Percentiles rank a stretch among this genome's conserved stretches.
Evolutionary conservation across 2,329 filamentous ascomycete species (phyloP).

Genomic region (Elsinoe ampelina): DNA sequence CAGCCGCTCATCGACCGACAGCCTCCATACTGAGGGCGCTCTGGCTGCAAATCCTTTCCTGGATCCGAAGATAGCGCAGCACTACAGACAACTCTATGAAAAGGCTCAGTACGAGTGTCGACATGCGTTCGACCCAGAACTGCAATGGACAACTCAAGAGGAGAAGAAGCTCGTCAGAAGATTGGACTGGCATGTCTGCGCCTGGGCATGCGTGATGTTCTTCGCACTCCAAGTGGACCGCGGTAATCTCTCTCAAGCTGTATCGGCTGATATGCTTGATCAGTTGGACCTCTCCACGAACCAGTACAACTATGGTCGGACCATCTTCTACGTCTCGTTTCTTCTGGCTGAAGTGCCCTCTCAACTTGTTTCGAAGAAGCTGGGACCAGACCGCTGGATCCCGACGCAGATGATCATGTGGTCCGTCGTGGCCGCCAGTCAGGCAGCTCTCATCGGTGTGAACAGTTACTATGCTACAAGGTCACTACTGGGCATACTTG

Average conservation of each 20-base stretch:
- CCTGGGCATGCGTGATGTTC: conserved; percentile 20
- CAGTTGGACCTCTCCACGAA: conserved; percentile 38
- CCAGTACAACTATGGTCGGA: conserved; percentile 33
- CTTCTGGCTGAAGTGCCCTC: conserved; percentile 28
- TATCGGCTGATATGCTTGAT: conserved; percentile 55
- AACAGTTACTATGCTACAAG: conserved; percentile 36
- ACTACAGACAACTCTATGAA: conserved; percentile 45
- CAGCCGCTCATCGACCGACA: neutral
- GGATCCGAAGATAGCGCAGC: conserved; percentile 43
- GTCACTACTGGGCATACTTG: conserved; percentile 36
- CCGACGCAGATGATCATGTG: conserved; percentile 13
- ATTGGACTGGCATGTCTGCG: conserved; percentile 17
- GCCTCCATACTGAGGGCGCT: neutral
- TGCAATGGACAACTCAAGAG: conserved; percentile 22
- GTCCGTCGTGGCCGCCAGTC: conserved; percentile 19
- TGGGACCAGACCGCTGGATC: conserved; percentile 20
- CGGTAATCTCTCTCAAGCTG: conserved; percentile 52
- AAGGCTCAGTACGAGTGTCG: conserved; percentile 33
- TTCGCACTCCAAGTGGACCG: conserved; percentile 28
- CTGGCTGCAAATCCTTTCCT: conserved; percentile 31
- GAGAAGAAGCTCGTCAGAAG: conserved; percentile 14
- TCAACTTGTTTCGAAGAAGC: conserved; percentile 23
- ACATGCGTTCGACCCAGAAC: conserved; percentile 37
- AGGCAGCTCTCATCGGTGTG: conserved; percentile 25
- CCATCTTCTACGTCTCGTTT: conserved; percentile 39